These are phyloP conservation scores for Stachybotrys chartarum DNA, from an alignment of 2,329 filamentous ascomycete genomes.

Conservation along the genomic window DNA sequence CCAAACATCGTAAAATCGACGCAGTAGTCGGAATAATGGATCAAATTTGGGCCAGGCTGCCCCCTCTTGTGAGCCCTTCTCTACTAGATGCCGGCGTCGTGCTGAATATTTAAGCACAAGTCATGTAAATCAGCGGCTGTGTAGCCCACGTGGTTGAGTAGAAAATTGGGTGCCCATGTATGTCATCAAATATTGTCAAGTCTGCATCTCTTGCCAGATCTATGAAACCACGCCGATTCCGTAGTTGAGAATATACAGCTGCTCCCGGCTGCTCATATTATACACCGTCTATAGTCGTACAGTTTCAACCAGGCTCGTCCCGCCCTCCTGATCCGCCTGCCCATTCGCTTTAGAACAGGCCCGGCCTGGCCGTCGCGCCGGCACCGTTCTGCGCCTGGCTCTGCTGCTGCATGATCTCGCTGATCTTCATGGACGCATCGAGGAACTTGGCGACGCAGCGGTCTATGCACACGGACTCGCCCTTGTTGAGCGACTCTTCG, in stretches of 20 bases:
- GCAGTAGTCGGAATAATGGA: slow-evolving; percentile 4
- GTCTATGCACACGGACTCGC: slow-evolving; percentile 96
- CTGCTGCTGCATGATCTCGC: slow-evolving; percentile 91
- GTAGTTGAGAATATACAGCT: neutral
- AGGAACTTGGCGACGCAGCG: slow-evolving; percentile 98
- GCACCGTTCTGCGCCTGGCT: slow-evolving; percentile 49
- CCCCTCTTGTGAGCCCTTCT: neutral
- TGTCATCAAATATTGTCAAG: no score
- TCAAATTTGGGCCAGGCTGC: neutral
- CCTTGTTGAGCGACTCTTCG: slow-evolving; percentile 96
- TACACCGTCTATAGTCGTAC: slow-evolving; percentile 12
- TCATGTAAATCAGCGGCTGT: no score
- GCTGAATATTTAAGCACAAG: no score
- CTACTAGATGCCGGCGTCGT: no score
- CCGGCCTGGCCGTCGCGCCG: slow-evolving; percentile 20
- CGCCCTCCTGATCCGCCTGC: neutral
- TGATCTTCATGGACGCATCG: slow-evolving; percentile 96
- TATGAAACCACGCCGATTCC: no score
- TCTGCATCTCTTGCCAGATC: no score
- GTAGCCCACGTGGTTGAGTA: no score
- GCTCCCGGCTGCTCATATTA: neutral
- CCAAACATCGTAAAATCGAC: slow-evolving; percentile 41
- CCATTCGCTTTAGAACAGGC: slow-evolving; percentile 28
- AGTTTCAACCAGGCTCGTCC: slow-evolving; percentile 3
- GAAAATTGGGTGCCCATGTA: no score